Base-by-base conservation (phyloP, 2,329 filamentous ascomycete genomes). In the Ophiocordyceps camponoti-rufipedis region DNA sequence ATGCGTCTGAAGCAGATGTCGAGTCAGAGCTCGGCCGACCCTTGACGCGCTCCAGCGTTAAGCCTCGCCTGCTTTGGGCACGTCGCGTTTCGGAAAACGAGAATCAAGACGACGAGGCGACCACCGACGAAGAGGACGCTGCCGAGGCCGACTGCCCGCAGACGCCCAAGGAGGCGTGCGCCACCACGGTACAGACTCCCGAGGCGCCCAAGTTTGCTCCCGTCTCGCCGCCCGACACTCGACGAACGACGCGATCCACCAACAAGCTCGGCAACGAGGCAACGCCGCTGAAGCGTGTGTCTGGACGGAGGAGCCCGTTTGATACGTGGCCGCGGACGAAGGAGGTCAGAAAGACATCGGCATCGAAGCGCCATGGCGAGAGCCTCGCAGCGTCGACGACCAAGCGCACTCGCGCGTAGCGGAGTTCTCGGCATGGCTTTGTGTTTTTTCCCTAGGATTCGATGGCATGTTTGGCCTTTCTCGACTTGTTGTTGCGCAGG, bases 11-110 rank as follows among this genome's bases (percentile, higher is more conserved):
- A 14, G 58, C 60, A 42, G 62, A 64, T 44, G 54, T 58, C 13
- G 60, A 64, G 31, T 52, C 58, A 42, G 52, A 56, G 42, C 59
- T 62, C 29, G 51, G 57, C 48, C 57, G 58, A 29, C 75, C 70
- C 19, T 62, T 82, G 45, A 82, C 79, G 23, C 77, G 81, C 47
- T 78, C 80, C n/a, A 68, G 73, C 1, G 70, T 87, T 57, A 80
- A 82, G 61, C 82, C 82, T 13, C 76, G 80, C 32, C 71, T 85
- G 9, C 71, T 88, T 8, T 88, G 85, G 62, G 75, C 78, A 4
- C 61, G 64, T 39, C 66, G 65, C 49, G 69, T 69, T 51, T 65
- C 57, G 53, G 61, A 55, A 53, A 62, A 64, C 47, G 57, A 64
- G 28, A 31, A 67, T 2, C 71, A 77, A 44, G 71, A 78, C 45